Evolutionary conservation across 768 basidiomycete species (phyloP), one percentile per base, ranked within the genome.

Genomic region (Boletus insuetus): DNA sequence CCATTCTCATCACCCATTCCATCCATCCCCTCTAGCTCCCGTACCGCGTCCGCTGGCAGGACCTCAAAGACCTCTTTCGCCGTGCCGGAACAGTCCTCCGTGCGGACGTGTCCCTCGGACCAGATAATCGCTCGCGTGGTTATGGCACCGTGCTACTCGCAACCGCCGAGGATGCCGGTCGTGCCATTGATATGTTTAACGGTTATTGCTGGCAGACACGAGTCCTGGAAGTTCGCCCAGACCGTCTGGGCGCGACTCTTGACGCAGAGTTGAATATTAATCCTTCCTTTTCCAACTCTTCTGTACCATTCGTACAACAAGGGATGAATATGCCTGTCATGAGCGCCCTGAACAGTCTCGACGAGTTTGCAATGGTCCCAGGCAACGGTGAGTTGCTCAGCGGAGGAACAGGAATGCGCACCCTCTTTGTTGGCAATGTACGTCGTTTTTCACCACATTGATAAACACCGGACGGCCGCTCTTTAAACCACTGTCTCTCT

Each of bases 41-140:
- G 0, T 98, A 96, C 73, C 81, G 96, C 57, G 95, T 98, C 38
- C 85, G 97, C 52, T 99, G 97, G 97, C 97, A 99, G 76, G 97
- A 99, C 75, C 82, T 99, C 58, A 98, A 99, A 64, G 96, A 99
- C 70, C 83, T 99, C 49, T 98, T 99, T 73, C 85, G 96, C 37
- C 89, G 91, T 60, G 91, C 96, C 7, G 97, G 97, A 40, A 97
- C 91, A 29, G 86, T 95, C 59, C 75, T 92, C 37, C 79, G 89
- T 46, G 87, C 94, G 39, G 83, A 87, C 67, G 83, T 91, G 59
- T 81, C 89, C 52, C 77, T 91, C 32, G 84, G 91, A 5, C 89
- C 91, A 3, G 92, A 94, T 70, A 97, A 97, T 70, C 82, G 96
- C 62, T 93, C 90, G 44, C 81, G 95, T 51, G 96, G 96, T 2